Conservation (phyloP, 1,284 basidiomycete genomes). For the Inonotus obliquus region DNA sequence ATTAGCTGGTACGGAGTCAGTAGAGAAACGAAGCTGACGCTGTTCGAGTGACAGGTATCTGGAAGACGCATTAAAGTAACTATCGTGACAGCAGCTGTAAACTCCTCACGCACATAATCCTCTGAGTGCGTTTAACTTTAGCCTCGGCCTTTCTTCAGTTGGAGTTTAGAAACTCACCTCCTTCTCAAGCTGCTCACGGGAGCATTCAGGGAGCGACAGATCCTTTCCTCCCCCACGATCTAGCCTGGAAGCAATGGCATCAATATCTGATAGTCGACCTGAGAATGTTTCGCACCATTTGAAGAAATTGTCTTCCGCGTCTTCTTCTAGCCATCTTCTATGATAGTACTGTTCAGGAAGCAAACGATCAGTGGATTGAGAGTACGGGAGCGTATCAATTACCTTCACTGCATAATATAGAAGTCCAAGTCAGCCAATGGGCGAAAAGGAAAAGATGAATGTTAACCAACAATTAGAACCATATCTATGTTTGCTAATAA, state of each 20-base stretch:
- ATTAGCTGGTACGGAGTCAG: not conserved
- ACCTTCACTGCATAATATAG: conserved; percentile 33
- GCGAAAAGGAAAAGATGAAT: not conserved
- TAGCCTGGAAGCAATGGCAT: conserved; percentile 43
- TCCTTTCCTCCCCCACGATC: conserved; percentile 66
- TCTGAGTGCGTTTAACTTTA: conserved; percentile 23
- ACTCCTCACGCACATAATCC: conserved; percentile 31
- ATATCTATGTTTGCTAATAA: conserved; percentile 59
- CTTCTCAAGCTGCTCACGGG: conserved; percentile 62
- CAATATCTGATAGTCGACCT: not conserved
- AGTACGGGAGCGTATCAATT: conserved; percentile 6
- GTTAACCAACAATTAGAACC: conserved; percentile 49
- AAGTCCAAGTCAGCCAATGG: conserved; percentile 1
- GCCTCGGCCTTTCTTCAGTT: not conserved
- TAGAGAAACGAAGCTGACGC: conserved; percentile 34
- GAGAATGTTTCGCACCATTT: conserved; percentile 41
- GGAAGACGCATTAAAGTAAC: not conserved
- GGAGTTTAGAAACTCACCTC: conserved; percentile 39
- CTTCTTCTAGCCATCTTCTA: conserved; percentile 53
- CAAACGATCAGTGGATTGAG: conserved; percentile 6
- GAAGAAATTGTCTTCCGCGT: conserved; percentile 71
- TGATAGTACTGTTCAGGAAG: conserved; percentile 50
- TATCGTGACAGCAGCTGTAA: not conserved
- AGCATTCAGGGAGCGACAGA: conserved; percentile 59
- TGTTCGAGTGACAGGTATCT: conserved; percentile 69